Conservation (phyloP, 768 basidiomycete genomes). For the Lyophyllum atratum region DNA sequence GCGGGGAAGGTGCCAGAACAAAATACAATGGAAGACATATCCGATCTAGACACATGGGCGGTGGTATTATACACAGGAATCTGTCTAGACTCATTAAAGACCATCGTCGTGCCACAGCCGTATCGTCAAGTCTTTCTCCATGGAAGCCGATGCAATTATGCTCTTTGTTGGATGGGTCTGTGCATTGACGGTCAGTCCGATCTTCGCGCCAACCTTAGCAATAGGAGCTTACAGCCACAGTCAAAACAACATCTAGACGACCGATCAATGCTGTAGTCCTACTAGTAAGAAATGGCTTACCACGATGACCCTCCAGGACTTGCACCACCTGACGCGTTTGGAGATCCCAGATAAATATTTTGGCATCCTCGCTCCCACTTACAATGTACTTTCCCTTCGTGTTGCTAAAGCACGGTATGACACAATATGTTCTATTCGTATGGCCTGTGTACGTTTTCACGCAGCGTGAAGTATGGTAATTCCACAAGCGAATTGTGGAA, state of each 20-base stretch:
- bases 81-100: neutral
- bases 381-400: slow-evolving; percentile 71
- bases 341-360: slow-evolving; percentile 88
- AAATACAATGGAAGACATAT: slow-evolving; percentile 32
- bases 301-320: slow-evolving; percentile 77
- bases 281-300: slow-evolving; percentile 37
- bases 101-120: slow-evolving; percentile 71
- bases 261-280: neutral
- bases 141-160: slow-evolving; percentile 85
- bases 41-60: neutral
- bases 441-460: slow-evolving; percentile 94
- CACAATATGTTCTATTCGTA: slow-evolving; percentile 81
- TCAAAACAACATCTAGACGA: slow-evolving; percentile 62
- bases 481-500: slow-evolving; percentile 93
- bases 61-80: neutral
- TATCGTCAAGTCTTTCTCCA: slow-evolving; percentile 88
- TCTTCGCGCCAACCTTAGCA: slow-evolving; percentile 7
- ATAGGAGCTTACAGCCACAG: slow-evolving; percentile 61
- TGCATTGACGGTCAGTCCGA: slow-evolving; percentile 11
- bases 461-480: slow-evolving; percentile 86
- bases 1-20: slow-evolving; percentile 41
- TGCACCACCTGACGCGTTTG: slow-evolving; percentile 80
- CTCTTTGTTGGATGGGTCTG: slow-evolving; percentile 76
- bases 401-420: slow-evolving; percentile 66
- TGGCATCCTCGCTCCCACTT: slow-evolving; percentile 89